These are phyloP conservation scores for Lactarius sp. DNA, from an alignment of 768 basidiomycete species.

Conservation along the genomic window DNA sequence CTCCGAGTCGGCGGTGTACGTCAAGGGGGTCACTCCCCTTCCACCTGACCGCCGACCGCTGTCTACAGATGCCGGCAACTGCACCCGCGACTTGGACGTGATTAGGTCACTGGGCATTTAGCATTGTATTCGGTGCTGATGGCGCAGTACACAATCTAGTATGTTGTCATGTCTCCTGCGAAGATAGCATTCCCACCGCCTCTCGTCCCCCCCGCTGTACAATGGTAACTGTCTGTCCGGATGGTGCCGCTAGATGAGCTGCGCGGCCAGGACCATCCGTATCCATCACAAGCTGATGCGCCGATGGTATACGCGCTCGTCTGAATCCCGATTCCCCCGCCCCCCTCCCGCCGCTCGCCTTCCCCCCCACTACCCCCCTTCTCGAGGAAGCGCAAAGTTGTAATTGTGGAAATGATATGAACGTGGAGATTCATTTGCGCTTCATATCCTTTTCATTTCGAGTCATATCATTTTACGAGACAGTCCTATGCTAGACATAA, in stretches of 20 bases:
- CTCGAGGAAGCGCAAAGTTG: slow-evolving; percentile 5
- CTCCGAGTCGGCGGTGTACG: slow-evolving; percentile 9
- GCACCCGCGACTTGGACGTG: neutral
- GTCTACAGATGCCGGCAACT: neutral
- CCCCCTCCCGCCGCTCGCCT: slow-evolving; percentile 5
- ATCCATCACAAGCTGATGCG: slow-evolving; percentile 7
- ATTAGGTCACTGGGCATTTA: neutral
- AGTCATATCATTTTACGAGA: neutral
- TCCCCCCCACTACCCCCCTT: neutral
- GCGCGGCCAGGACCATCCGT: slow-evolving; percentile 9
- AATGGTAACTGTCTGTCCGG: slow-evolving; percentile 8
- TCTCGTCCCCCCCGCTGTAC: neutral
- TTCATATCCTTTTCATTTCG: neutral
- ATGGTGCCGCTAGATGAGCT: neutral
- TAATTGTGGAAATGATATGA: neutral
- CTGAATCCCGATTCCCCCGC: neutral
- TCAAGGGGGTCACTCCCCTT: slow-evolving; percentile 5
- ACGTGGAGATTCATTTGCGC: neutral
- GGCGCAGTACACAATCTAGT: neutral
- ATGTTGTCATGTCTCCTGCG: neutral
- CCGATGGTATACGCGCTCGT: neutral
- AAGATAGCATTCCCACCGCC: neutral
- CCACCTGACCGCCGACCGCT: neutral
- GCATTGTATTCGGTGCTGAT: neutral
- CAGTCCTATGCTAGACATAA: neutral